phyloP scores from a whole-genome alignment of 129 eudicot genomes.

The Lactuca sativa region DNA sequence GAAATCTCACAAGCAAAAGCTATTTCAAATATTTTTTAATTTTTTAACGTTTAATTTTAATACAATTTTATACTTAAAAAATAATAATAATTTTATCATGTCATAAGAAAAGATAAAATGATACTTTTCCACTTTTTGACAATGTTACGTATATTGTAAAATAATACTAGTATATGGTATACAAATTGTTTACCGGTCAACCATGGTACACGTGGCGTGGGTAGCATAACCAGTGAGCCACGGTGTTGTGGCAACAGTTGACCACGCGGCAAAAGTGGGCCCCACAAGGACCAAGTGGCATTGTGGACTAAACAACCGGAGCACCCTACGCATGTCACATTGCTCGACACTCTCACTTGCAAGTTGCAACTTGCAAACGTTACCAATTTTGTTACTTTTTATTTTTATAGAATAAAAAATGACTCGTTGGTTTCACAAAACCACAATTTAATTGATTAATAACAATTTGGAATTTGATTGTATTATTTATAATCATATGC shows the following conservation, averaged over 20 bases:
- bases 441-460: background rate
- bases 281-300: conserved; percentile 12
- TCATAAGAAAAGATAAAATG: too few species aligned
- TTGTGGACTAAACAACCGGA: conserved; percentile 9
- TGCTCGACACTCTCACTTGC: background rate
- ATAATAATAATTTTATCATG: too few species aligned
- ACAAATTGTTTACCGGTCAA: too few species aligned
- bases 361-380: background rate
- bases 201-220: background rate
- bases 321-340: conserved; percentile 11
- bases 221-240: background rate
- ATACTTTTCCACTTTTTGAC: background rate
- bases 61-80: too few species aligned
- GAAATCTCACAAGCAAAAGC: too few species aligned
- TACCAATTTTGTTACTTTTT: background rate
- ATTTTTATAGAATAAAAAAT: too few species aligned
- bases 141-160: background rate
- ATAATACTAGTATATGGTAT: too few species aligned
- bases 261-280: conserved; percentile 2
- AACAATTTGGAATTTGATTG: too few species aligned
- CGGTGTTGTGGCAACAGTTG: conserved; percentile 2
- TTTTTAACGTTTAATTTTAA: too few species aligned
- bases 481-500: too few species aligned
- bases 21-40: too few species aligned
- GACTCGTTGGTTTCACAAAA: background rate